phyloP scores from a whole-genome alignment of 768 basidiomycete genomes.

The Auricularia sp. region DNA sequence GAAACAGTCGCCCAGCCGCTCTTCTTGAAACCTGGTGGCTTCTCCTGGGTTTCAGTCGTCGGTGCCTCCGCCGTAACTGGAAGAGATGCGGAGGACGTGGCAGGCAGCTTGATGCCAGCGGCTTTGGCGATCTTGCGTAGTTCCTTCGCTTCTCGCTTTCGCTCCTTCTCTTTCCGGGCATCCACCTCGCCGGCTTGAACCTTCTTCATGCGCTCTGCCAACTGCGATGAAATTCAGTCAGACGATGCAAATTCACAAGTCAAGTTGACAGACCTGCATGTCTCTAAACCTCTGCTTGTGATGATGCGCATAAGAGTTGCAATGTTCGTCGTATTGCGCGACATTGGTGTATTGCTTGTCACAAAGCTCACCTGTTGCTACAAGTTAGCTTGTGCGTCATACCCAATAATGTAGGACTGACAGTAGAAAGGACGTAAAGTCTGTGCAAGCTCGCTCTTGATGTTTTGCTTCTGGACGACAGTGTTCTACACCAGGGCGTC shows the following conservation, averaged over 20 bases:
- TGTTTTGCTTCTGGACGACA: conserved; percentile 54
- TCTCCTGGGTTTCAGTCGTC: conserved; percentile 10
- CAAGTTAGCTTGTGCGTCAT: neutral
- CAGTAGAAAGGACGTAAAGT: conserved; percentile 74
- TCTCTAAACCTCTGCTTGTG: conserved; percentile 76
- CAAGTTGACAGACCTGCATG: conserved; percentile 63
- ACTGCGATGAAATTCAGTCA: neutral
- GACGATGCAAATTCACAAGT: conserved; percentile 4
- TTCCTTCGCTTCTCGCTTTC: conserved; percentile 78
- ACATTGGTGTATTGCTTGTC: conserved; percentile 84
- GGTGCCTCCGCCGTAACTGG: conserved; percentile 10
- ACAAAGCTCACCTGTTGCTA: conserved; percentile 27
- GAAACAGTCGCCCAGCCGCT: conserved; percentile 44
- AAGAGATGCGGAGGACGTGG: conserved; percentile 17
- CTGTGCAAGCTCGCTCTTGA: conserved; percentile 57
- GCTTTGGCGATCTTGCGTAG: conserved; percentile 76
- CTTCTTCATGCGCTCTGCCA: conserved; percentile 24
- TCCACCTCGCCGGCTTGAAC: conserved; percentile 53
- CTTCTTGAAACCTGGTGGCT: conserved; percentile 30
- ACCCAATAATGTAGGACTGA: conserved; percentile 26
- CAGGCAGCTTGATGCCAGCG: conserved; percentile 57
- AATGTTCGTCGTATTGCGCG: conserved; percentile 82
- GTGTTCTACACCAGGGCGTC: conserved; percentile 33
- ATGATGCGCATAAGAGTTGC: conserved; percentile 81
- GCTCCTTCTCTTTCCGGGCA: conserved; percentile 75